phyloP scores from a whole-genome alignment of 805 yeast species.

The Zygoascus biomembranicola region DNA sequence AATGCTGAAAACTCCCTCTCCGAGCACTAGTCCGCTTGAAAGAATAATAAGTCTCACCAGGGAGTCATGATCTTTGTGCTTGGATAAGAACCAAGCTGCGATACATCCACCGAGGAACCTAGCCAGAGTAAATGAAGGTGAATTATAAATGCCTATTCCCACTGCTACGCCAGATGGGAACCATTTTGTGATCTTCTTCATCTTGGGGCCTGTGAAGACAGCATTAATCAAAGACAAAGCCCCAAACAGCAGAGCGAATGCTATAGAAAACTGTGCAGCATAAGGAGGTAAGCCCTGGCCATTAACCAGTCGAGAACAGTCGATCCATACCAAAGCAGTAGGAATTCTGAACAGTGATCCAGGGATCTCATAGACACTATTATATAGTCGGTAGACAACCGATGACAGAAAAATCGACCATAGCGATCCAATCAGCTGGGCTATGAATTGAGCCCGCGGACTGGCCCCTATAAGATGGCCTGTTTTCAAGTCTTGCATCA shows the following conservation, averaged over 20 bases:
- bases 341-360: constrained; percentile 77
- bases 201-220: constrained; percentile 15
- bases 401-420: constrained; percentile 79
- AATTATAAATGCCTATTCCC: constrained; percentile 91
- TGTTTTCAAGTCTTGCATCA: constrained; percentile 95
- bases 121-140: constrained; percentile 90
- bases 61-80: constrained; percentile 31
- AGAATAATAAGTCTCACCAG: constrained; percentile 75
- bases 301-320: constrained; percentile 85
- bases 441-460: constrained; percentile 83
- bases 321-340: constrained; percentile 94
- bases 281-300: constrained; percentile 85
- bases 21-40: constrained; percentile 86
- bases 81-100: constrained; percentile 41
- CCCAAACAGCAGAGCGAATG: constrained; percentile 59
- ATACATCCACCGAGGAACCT: constrained; percentile 82
- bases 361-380: constrained; percentile 77
- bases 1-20: constrained; percentile 87
- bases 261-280: constrained; percentile 56
- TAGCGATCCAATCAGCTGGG: constrained; percentile 79
- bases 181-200: constrained; percentile 32
- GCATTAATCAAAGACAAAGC: constrained; percentile 46
- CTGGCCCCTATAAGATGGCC: constrained; percentile 90
- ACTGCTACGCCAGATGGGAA: constrained; percentile 95
- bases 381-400: constrained; percentile 74